Conservation (phyloP, 2,329 filamentous ascomycete genomes). For the Microsporum audouinii region DNA sequence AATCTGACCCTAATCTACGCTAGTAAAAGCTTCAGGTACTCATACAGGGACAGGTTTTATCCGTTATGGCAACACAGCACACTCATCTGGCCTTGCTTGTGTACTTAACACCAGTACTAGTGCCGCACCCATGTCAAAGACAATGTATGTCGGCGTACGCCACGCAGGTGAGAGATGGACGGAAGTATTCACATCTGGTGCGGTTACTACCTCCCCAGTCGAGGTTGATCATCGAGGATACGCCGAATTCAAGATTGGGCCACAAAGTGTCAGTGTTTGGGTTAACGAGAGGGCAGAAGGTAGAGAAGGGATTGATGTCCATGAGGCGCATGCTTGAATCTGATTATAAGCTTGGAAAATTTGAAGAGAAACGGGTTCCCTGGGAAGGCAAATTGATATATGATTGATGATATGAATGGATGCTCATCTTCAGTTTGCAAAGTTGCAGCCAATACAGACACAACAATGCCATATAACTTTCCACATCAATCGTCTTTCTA, state of each 20-base stretch:
- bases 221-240: slow-evolving; percentile 49
- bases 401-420: too few relatives aligned
- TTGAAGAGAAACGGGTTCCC: too few relatives aligned
- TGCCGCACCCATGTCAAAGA: slow-evolving; percentile 36
- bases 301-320: slow-evolving; percentile 24
- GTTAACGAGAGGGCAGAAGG: slow-evolving; percentile 46
- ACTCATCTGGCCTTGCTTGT: slow-evolving; percentile 43
- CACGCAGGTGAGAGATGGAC: slow-evolving; percentile 53
- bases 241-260: slow-evolving; percentile 45
- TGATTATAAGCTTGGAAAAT: too few relatives aligned
- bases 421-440: too few relatives aligned
- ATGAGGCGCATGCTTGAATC: neutral
- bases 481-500: too few relatives aligned
- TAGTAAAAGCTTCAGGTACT: neutral
- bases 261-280: slow-evolving; percentile 50
- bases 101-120: slow-evolving; percentile 47
- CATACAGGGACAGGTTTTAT: slow-evolving; percentile 32
- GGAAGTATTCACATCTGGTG: slow-evolving; percentile 48
- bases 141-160: slow-evolving; percentile 50
- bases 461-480: too few relatives aligned
- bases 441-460: too few relatives aligned
- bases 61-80: slow-evolving; percentile 40
- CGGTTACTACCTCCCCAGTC: slow-evolving; percentile 44
- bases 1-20: neutral
- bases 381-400: too few relatives aligned